Evolutionary conservation across 345 rosid genomes (phyloP), one percentile per base, ranked within the genome.

Genomic region (Arabidopsis arenosa): DNA sequence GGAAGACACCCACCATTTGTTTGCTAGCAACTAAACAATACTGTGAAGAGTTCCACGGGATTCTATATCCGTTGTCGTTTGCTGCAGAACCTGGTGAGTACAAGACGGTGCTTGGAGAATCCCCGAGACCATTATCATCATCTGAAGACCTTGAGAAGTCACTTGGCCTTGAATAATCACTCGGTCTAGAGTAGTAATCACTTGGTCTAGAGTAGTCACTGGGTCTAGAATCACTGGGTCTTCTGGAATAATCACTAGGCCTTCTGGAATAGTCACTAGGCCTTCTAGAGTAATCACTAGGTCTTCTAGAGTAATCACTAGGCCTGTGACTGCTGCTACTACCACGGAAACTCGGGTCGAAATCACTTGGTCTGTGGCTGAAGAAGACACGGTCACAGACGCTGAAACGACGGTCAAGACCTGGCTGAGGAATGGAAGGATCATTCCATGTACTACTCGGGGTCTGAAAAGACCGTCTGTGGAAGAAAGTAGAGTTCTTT

Each of bases 1-100:
- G 87, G 73, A 92, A 93, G 53, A 95, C 82, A 73, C 99, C 99
- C 12, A 95, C 99, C 99, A 95, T 95, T 75, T 95, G 97, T 75
- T 90, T 93, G 75, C 96, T 90, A 45, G 98, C 96, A 52, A 90
- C 99, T 66, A 91, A 77, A 73, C 96, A 87, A 76, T 95, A 95
- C 80, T 91, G 88, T 2, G 81, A 78, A 36, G 99, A 90, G 73
- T 80, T 83, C 82, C 93, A 92, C 3, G 88, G 89, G 60, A 85
- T 82, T 68, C 88, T 88, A 63, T 86, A 73, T 13, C 94, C 97
- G 72, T 83, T 86, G 47, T 95, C 97, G 21, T 72, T 80, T 9
- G 91, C 80, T 43, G 84, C 75, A 59, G 89, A 84, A 26, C 90
- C 85, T 52, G 98, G 96, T 17, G 98, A 90, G 67, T 89, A 36